Conservation (phyloP, 192 early-diverging fungal genomes). For the Coemansia sp. region DNA sequence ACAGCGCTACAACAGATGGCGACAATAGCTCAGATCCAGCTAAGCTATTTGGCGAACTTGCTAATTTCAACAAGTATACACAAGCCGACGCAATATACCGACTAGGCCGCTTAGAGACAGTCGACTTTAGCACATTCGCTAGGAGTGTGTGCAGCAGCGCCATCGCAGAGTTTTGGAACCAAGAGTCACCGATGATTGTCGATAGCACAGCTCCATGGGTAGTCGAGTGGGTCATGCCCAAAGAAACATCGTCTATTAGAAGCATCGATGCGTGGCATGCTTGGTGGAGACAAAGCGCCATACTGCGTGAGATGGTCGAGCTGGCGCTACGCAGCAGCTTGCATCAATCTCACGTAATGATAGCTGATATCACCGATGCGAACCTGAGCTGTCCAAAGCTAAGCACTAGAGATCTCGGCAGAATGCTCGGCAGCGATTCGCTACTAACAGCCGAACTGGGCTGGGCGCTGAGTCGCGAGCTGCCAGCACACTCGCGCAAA, state of each 20-base stretch:
- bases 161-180: constrained; percentile 15
- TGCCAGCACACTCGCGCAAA: constrained; percentile 23
- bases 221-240: constrained; percentile 10
- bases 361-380: not conserved
- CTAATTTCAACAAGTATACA: not conserved
- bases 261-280: constrained; percentile 16
- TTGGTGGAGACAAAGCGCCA: constrained; percentile 24
- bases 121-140: not conserved
- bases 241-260: not conserved
- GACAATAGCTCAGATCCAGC: not conserved
- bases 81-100: not conserved
- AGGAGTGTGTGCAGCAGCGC: constrained; percentile 10
- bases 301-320: constrained; percentile 27
- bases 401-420: not conserved
- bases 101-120: not conserved
- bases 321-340: constrained; percentile 18
- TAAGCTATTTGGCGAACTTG: not conserved
- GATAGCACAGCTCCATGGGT: constrained; percentile 5
- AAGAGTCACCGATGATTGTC: not conserved
- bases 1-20: not conserved
- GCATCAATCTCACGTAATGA: not conserved
- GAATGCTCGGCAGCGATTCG: not conserved
- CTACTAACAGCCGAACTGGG: constrained; percentile 21
- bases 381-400: constrained; percentile 13
- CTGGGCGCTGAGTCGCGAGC: constrained; percentile 27